These are phyloP conservation scores for Pelargonium citronellum DNA, from an alignment of 441 rosid species.

Conservation along the genomic window DNA sequence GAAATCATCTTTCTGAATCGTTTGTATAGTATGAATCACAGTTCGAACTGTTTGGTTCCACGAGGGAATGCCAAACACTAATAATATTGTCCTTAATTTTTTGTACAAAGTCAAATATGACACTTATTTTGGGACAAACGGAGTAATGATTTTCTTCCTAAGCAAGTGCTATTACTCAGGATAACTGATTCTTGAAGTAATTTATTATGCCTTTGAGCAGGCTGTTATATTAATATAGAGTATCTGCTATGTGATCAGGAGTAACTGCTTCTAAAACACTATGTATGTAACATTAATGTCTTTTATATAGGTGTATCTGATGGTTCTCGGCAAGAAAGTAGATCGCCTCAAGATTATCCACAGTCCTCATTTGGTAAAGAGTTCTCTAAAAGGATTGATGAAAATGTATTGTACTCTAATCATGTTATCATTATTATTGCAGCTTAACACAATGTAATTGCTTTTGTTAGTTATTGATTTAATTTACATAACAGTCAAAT, in stretches of 20 bases:
- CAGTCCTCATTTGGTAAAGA: slow-evolving; percentile 40
- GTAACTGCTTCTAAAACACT: not conserved
- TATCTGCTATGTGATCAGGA: not conserved
- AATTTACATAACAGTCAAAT: slow-evolving; percentile 38
- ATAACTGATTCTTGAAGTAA: not conserved
- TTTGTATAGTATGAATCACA: too few relatives aligned
- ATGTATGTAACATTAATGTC: slow-evolving; percentile 16
- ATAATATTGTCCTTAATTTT: too few relatives aligned
- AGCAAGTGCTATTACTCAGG: not conserved
- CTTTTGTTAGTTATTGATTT: slow-evolving; percentile 22
- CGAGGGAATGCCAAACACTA: too few relatives aligned
- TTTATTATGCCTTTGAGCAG: not conserved
- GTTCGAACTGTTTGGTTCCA: too few relatives aligned
- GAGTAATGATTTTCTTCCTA: not conserved
- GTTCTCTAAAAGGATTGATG: slow-evolving; percentile 43
- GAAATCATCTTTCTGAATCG: too few relatives aligned
- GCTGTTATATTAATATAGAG: not conserved
- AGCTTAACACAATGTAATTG: slow-evolving; percentile 14
- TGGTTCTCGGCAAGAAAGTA: slow-evolving; percentile 31
- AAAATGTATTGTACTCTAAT: slow-evolving; percentile 38
- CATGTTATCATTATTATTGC: slow-evolving; percentile 18
- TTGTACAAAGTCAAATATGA: too few relatives aligned
- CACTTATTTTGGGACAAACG: not conserved
- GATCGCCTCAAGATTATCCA: slow-evolving; percentile 32
- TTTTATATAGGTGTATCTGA: slow-evolving; percentile 39